Base-by-base conservation (phyloP, 2,329 filamentous ascomycete genomes). In the Hypoxylon sp. region DNA sequence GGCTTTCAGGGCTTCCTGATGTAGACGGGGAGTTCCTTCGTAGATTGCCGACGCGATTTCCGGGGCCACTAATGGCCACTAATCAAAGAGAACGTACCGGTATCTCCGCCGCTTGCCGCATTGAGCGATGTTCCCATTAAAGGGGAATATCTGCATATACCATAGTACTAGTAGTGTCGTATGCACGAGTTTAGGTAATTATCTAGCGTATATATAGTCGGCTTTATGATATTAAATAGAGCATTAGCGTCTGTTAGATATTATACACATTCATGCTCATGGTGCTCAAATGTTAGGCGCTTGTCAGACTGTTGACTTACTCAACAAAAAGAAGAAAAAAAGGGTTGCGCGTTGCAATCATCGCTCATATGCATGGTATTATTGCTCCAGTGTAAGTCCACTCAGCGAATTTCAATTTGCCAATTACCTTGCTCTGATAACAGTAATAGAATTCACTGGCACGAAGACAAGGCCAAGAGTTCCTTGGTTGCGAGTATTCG, bases 41-140 rank as follows among this genome's bases (percentile, higher is more conserved):
- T 61, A 61, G 49, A 65, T 58, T 64, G 42, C 61, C 49, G 61
- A 64, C 36, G 49, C 33, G 26, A 67, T 36, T 46, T 38, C 32
- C 45, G 46, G 64, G 64, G 55, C 49, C n/a, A n/a, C n/a, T n/a
- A n/a, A n/a, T n/a, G n/a, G n/a, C n/a, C 30, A 49, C 36, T 65
- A 62, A 49, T 52, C 24, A 53, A 58, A 63, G 36, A 59, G 16
- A 32, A 11, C 28, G 36, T 44, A 38, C 48, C 63, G 59, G 36
- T 65, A 65, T 54, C 58, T 62, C 63, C 63, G 58, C 53, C 44
- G 53, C 48, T 65, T 58, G 36, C 53, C 62, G 57, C 45, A 45
- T 30, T 30, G 7, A 30, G 32, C 8, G 20, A 32, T 28, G 28
- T 48, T 30, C 6, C 28, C 48, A 46, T 46, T 46, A 40, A 40